Conservation (phyloP, 805 yeast species). For the Pichia rugopelliculosa region DNA sequence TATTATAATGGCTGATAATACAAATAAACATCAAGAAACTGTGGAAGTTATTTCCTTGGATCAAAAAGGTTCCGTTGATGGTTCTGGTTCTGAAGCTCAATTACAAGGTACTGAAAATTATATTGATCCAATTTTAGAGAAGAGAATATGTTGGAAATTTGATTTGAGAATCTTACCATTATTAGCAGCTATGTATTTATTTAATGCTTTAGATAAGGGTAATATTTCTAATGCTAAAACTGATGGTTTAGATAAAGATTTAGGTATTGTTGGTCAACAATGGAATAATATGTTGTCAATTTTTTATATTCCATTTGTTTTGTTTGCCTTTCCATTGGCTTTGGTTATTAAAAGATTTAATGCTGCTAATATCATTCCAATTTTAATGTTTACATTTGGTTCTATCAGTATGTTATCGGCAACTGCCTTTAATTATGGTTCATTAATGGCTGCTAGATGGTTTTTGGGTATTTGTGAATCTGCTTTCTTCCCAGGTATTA, state of each 20-base stretch:
- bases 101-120: too few species aligned
- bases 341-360: slow-evolving; percentile 34
- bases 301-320: slow-evolving; percentile 38
- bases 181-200: slow-evolving; percentile 39
- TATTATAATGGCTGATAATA: too few species aligned
- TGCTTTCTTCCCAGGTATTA: slow-evolving; percentile 34
- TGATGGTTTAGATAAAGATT: slow-evolving; percentile 35
- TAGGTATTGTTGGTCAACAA: slow-evolving; percentile 34
- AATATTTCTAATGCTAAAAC: slow-evolving; percentile 45
- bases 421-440: slow-evolving; percentile 34
- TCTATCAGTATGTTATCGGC: slow-evolving; percentile 32
- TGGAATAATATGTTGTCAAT: slow-evolving; percentile 41
- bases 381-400: slow-evolving; percentile 39
- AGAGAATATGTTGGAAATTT: slow-evolving; percentile 33
- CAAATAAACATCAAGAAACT: background rate
- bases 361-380: slow-evolving; percentile 39
- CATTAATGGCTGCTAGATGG: slow-evolving; percentile 30
- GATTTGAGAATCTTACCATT: slow-evolving; percentile 39
- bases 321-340: slow-evolving; percentile 38
- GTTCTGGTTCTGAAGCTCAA: too few species aligned
- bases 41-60: background rate
- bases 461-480: slow-evolving; percentile 33
- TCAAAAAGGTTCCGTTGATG: background rate
- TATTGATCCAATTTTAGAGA: slow-evolving; percentile 21
- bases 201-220: slow-evolving; percentile 42